Base-by-base conservation (phyloP, 129 eudicot species). In the Flaveria brownii region DNA sequence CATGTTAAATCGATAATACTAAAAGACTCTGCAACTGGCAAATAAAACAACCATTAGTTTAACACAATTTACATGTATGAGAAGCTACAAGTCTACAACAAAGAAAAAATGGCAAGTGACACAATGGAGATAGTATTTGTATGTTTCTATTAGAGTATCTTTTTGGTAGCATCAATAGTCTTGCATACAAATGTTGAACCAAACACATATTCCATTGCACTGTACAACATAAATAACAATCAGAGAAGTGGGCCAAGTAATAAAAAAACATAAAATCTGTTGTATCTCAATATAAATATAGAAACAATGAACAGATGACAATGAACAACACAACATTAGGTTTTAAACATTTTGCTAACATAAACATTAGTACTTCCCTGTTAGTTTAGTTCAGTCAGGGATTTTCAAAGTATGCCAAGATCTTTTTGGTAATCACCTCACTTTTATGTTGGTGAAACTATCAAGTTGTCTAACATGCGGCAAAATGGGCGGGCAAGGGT, bases 151-250 rank as follows among this genome's bases (percentile, higher is more conserved):
- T 5, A 26, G 67, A 81, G 56, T 84, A 94, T 97, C 97, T 95
- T 92, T 61, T 83, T 73, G 75, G 99, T 97, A 78, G 87, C 90
- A 72, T 95, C 94, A 60, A 61, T 84, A 30, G 97, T 89, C 80
- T 89, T 89, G 92, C 99, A 95, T 51, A 95, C 90, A 82, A 95
- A 95, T 51, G 97, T 91, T 70, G 97, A 84, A 45, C 99, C 99
- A 77, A 95, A 95, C 42, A 95, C 93, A 76, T 87, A 95, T 74
- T 95, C 99, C 99, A 95, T 95, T 62, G 99, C 99, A 71, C 74
- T 87, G 97, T 93, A 91, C 81, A 83, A 77, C 22, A 84, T 64
- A 41, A 1, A 78, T 70, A 83, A 26, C 76, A 72, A 76, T 43
- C n/a, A 60, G 14, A 66, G 60, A 68, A 54, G 63, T 39, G 18